Conservation (phyloP, 2,329 filamentous ascomycete genomes). For the Byssothecium circinans region DNA sequence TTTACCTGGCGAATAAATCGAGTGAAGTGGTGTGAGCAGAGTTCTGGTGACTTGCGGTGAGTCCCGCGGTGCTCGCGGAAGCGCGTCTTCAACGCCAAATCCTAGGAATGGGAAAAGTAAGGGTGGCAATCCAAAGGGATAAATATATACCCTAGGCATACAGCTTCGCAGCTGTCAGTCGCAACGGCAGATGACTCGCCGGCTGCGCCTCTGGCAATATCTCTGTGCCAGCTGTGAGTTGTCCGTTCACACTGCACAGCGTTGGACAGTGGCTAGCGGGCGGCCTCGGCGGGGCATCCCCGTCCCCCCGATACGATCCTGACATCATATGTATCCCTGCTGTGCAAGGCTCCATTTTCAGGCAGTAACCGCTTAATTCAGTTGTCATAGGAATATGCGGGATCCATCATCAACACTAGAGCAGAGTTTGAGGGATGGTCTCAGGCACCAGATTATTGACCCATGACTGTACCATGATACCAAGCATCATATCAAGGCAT, state of each 20-base stretch:
- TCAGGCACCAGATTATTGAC: no score
- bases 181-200: slow-evolving; percentile 6
- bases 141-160: no score
- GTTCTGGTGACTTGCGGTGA: slow-evolving; percentile 17
- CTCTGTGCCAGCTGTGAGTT: slow-evolving; percentile 15
- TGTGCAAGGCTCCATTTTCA: slow-evolving; percentile 5
- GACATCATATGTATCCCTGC: slow-evolving; percentile 22
- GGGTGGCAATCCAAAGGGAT: no score
- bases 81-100: no score
- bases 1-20: no score
- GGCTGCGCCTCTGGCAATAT: slow-evolving; percentile 7
- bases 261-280: slow-evolving; percentile 12
- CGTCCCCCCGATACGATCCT: no score
- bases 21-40: not conserved
- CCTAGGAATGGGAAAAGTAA: not conserved
- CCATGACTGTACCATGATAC: no score
- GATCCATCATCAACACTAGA: no score
- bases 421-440: no score
- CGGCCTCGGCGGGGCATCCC: not conserved
- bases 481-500: no score
- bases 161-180: not conserved
- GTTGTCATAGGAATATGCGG: no score
- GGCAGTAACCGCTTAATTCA: no score
- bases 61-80: slow-evolving; percentile 12
- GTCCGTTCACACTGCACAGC: slow-evolving; percentile 9